phyloP scores from a whole-genome alignment of 163 green algal species.

The Scenedesmus sp. region DNA sequence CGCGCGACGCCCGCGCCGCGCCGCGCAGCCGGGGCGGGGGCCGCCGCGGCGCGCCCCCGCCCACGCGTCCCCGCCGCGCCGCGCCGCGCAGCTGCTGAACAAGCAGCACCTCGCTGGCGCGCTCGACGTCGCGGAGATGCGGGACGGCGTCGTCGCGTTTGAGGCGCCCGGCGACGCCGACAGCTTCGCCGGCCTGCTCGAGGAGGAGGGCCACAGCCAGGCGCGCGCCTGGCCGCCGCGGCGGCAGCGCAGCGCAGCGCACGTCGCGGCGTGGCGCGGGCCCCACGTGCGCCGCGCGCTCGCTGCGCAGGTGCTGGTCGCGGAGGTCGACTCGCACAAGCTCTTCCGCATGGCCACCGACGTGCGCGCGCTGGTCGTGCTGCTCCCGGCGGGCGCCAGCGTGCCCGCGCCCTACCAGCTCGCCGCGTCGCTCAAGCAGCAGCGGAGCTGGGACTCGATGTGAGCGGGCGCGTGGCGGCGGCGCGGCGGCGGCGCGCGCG shows the following conservation, averaged over 20 bases:
- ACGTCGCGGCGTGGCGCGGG: background rate
- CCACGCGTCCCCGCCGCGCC: background rate
- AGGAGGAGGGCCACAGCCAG: conserved; percentile 54
- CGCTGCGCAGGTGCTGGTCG: conserved; percentile 56
- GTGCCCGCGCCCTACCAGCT: conserved; percentile 67
- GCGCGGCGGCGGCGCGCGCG: no score
- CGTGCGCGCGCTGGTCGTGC: conserved; percentile 62
- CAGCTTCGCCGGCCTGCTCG: conserved; percentile 58
- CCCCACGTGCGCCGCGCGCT: background rate
- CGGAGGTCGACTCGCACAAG: conserved; percentile 63
- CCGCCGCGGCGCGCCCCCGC: no score
- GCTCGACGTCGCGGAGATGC: conserved; percentile 57
- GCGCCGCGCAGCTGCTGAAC: conserved; percentile 20
- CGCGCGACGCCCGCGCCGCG: background rate
- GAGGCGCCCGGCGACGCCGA: conserved; percentile 58
- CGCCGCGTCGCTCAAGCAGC: conserved; percentile 57
- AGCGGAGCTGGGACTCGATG: conserved; percentile 54
- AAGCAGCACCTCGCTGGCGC: conserved; percentile 35
- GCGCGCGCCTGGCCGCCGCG: background rate
- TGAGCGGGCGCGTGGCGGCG: no score
- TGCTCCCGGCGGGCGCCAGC: conserved; percentile 48
- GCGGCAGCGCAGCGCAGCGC: background rate
- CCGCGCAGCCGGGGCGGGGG: no score
- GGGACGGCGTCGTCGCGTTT: conserved; percentile 74
- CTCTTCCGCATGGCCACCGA: conserved; percentile 69